Conservation (phyloP, 2,329 filamentous ascomycete species). For the Atkinsonella hypoxylon region DNA sequence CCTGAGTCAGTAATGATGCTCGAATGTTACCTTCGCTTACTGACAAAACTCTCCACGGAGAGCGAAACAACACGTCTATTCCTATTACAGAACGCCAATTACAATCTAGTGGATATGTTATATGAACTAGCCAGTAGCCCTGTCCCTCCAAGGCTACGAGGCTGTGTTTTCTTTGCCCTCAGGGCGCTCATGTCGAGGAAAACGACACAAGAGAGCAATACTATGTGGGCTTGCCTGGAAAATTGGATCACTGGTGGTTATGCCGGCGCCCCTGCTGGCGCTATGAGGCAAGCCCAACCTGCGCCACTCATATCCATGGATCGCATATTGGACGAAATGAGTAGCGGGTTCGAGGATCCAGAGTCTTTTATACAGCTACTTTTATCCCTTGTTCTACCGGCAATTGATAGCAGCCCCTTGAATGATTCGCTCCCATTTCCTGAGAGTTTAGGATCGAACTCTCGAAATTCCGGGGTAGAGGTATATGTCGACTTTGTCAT, state of each 20-base stretch:
- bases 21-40: slow-evolving; percentile 81
- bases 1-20: slow-evolving; percentile 95
- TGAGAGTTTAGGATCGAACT: slow-evolving; percentile 66
- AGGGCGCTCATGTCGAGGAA: slow-evolving; percentile 67
- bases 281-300: slow-evolving; percentile 20
- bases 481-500: slow-evolving; percentile 87
- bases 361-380: slow-evolving; percentile 74
- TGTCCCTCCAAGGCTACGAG: slow-evolving; percentile 65
- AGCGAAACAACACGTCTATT: slow-evolving; percentile 62
- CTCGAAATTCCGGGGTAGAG: slow-evolving; percentile 72
- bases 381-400: slow-evolving; percentile 57
- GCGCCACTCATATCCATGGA: slow-evolving; percentile 38
- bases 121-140: slow-evolving; percentile 68
- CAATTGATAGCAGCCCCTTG: slow-evolving; percentile 45
- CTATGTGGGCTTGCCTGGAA: slow-evolving; percentile 74
- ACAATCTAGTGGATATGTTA: slow-evolving; percentile 61
- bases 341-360: slow-evolving; percentile 71
- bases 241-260: slow-evolving; percentile 60
- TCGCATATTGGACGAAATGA: slow-evolving; percentile 60
- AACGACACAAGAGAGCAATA: slow-evolving; percentile 49
- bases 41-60: slow-evolving; percentile 68
- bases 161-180: slow-evolving; percentile 72
- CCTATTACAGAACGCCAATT: slow-evolving; percentile 52
- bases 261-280: slow-evolving; percentile 22
- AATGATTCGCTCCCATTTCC: slow-evolving; percentile 77